Evolutionary conservation across 345 rosid species (phyloP).

Genomic region (Heritiera littoralis): DNA sequence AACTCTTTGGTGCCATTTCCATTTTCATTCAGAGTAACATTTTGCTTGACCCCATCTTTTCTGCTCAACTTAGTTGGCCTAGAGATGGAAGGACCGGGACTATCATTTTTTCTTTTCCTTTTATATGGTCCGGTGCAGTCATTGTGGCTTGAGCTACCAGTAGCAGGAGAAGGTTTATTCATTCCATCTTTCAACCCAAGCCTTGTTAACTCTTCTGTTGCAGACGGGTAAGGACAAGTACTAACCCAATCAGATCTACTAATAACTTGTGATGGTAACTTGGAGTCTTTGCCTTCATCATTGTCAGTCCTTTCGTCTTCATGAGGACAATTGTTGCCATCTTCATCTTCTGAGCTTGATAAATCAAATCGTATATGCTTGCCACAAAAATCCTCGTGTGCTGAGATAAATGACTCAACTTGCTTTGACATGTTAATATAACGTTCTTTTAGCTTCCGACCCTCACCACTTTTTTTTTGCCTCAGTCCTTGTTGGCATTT

Average conservation of each 20-base stretch:
- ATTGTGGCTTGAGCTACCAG: conserved; percentile 31
- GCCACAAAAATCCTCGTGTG: conserved; percentile 56
- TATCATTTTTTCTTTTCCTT: conserved; percentile 42
- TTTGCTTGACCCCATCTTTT: conserved; percentile 40
- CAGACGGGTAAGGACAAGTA: conserved; percentile 94
- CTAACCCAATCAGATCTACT: conserved; percentile 48
- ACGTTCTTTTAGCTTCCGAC: conserved; percentile 46
- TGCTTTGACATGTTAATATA: conserved; percentile 60
- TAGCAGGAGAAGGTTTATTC: conserved; percentile 25
- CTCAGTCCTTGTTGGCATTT: conserved; percentile 36
- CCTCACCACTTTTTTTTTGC: conserved; percentile 43
- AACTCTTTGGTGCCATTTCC: conserved; percentile 31
- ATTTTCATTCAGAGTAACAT: conserved; percentile 27
- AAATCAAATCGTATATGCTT: conserved; percentile 65
- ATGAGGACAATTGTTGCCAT: conserved; percentile 35
- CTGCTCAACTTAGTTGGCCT: conserved; percentile 38
- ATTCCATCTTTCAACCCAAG: conserved; percentile 60
- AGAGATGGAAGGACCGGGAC: conserved; percentile 29
- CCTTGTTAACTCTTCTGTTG: conserved; percentile 72
- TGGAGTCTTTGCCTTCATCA: conserved; percentile 19
- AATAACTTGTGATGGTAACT: conserved; percentile 24
- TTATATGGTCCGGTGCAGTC: not conserved
- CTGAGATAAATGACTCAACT: conserved; percentile 60
- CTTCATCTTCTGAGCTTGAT: conserved; percentile 71
- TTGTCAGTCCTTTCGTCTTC: conserved; percentile 31